Conservation (phyloP, 2,329 filamentous ascomycete genomes). For the Neophaeococcomyces mojaviensis region DNA sequence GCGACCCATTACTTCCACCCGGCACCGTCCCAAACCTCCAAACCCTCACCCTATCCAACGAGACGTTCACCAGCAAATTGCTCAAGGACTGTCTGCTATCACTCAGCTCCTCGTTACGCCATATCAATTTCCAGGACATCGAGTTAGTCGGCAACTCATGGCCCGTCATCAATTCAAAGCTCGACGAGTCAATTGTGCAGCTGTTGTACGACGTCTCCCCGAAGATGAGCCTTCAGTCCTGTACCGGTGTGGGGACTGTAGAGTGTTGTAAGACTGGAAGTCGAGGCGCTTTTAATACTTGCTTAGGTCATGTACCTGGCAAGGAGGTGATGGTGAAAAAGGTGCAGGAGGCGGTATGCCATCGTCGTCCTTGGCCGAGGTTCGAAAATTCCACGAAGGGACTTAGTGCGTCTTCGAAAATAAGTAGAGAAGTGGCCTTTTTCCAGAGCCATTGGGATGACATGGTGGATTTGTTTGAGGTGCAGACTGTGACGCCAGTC, state of each 20-base stretch:
- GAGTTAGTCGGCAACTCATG: not conserved
- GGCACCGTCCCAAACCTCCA: conserved; percentile 1
- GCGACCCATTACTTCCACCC: not conserved
- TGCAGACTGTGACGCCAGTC: no score
- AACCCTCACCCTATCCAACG: not conserved
- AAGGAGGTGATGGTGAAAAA: conserved; percentile 1
- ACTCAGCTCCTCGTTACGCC: not conserved
- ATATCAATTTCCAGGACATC: conserved; percentile 3
- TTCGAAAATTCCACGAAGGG: not conserved
- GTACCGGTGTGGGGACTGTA: not conserved
- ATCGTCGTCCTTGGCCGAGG: not conserved
- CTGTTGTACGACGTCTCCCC: not conserved
- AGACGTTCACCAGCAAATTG: not conserved
- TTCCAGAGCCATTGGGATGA: not conserved
- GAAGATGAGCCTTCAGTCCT: conserved; percentile 1
- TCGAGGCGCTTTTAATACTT: no score
- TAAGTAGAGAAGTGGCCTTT: not conserved
- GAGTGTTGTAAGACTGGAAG: not conserved
- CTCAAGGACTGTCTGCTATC: not conserved
- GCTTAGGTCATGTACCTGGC: not conserved
- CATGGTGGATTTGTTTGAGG: conserved; percentile 2
- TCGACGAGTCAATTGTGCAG: not conserved
- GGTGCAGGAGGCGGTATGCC: conserved; percentile 4
- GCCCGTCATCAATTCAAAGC: not conserved
- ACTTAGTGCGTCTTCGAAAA: not conserved